phyloP scores from a whole-genome alignment of 192 early-diverging fungal species.

The Dimargaris cristalligena region DNA sequence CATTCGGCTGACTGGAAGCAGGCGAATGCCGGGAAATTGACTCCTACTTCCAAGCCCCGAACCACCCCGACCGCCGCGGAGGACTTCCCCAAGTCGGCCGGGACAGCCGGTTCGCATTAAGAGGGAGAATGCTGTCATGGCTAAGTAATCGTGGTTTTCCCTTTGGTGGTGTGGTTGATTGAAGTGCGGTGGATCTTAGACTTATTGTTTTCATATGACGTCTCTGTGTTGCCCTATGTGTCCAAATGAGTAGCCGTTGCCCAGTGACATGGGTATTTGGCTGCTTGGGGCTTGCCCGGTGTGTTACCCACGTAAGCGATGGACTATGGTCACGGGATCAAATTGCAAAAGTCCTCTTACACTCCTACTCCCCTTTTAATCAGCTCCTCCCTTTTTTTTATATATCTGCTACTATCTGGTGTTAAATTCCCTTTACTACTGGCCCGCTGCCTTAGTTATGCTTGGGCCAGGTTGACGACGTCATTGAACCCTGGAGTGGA shows the following conservation, averaged over 20 bases:
- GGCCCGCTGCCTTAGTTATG: no score
- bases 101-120: not conserved
- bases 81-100: conserved; percentile 10
- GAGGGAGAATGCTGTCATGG: not conserved
- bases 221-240: not conserved
- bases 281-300: no score
- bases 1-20: conserved; percentile 17
- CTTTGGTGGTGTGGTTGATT: not conserved
- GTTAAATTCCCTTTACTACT: no score
- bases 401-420: no score
- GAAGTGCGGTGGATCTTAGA: not conserved
- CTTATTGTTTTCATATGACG: not conserved
- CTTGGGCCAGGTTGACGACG: no score
- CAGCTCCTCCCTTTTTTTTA: no score
- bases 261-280: not conserved
- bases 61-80: not conserved
- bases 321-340: no score
- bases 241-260: not conserved
- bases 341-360: no score
- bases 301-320: no score
- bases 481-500: no score
- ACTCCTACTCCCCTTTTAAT: no score
- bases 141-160: not conserved
- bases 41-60: no score
- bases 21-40: conserved; percentile 5